These are phyloP conservation scores for Aureobasidium sp. DNA, from an alignment of 2,329 filamentous ascomycete genomes.

Conservation along the genomic window DNA sequence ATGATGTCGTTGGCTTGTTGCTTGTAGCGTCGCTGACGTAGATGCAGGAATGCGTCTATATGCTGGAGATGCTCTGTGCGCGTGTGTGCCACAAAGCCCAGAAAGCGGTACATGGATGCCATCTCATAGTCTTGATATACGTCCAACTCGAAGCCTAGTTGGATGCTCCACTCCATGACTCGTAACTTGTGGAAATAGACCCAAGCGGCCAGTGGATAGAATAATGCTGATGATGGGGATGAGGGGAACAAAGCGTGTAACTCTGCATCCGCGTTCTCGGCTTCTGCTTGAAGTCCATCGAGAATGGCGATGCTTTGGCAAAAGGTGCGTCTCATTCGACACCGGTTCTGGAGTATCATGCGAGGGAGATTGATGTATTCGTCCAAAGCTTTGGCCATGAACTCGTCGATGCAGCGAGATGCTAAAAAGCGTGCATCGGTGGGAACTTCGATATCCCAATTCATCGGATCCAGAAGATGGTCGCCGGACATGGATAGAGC, in stretches of 20 bases:
- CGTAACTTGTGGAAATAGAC: conserved; percentile 83
- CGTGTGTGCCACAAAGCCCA: conserved; percentile 19
- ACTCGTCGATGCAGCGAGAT: conserved; percentile 65
- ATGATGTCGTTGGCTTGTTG: conserved; percentile 26
- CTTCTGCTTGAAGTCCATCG: conserved; percentile 75
- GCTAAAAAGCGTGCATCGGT: conserved; percentile 68
- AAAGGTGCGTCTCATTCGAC: conserved; percentile 80
- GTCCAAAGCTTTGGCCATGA: conserved; percentile 46
- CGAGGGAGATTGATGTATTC: conserved; percentile 79
- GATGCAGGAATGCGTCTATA: conserved; percentile 59
- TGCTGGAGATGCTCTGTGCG: conserved; percentile 48
- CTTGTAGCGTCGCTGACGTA: conserved; percentile 23
- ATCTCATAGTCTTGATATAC: conserved; percentile 83
- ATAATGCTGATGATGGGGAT: background rate
- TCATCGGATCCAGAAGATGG: conserved; percentile 62
- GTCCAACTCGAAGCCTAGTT: conserved; percentile 89
- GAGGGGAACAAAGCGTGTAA: background rate
- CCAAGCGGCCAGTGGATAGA: conserved; percentile 79
- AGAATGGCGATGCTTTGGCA: conserved; percentile 77
- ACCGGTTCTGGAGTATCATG: conserved; percentile 82
- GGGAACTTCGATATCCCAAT: conserved; percentile 68
- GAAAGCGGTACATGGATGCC: conserved; percentile 64
- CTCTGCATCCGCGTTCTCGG: conserved; percentile 64
- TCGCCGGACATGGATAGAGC: conserved; percentile 68
- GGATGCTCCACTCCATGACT: conserved; percentile 78